Evolutionary conservation across 495 filamentous ascomycete species (phyloP), one percentile per base, ranked within the genome.

Genomic region (Annulohypoxylon maeteangense): DNA sequence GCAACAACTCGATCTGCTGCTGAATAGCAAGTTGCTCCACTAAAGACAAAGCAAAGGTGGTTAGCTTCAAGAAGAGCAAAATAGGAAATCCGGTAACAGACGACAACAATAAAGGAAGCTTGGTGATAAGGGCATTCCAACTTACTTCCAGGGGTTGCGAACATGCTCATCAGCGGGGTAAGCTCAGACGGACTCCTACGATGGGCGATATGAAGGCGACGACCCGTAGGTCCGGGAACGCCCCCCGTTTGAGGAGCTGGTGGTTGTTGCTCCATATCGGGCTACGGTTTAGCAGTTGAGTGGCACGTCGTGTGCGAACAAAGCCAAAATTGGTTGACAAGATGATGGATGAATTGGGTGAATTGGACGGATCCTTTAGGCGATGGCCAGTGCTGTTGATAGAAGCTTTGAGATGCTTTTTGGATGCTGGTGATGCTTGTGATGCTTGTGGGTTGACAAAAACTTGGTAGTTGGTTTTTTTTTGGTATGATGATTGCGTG

Each of bases 21-120:
- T 97, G 95, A 81, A 99, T 92, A 76, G 95, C 94, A 74, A 98
- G 87, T 90, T 98, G 96, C 86, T 98, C 95, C 93, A 97, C 93
- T 95, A 71, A 59, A 70, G 42, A 67, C 48, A 69, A 65, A 69
- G 66, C 62, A 14, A 14, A 18, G 10, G 48, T 31, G 16, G 72
- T 82, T 70, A 83, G 82, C 75, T 65, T 65, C 36, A 56, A 36
- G 51, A 42, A 63, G n/a, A 27, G n/a, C 20, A 45, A 38, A 36
- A 12, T 22, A 45, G 47, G 42, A 12, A 32, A 29, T 54, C 18
- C 29, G 55, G 36, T 31, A n/a, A 62, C 29, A 54, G 74, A 42
- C 18, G 31, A 40, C 38, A 68, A 31, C 44, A 53, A 45, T 32
- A 44, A 51, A 45, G 34, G 10, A 10, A 22, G 38, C 40, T 29